Base-by-base conservation (phyloP, 306 rosid species). In the Quercus glauca region DNA sequence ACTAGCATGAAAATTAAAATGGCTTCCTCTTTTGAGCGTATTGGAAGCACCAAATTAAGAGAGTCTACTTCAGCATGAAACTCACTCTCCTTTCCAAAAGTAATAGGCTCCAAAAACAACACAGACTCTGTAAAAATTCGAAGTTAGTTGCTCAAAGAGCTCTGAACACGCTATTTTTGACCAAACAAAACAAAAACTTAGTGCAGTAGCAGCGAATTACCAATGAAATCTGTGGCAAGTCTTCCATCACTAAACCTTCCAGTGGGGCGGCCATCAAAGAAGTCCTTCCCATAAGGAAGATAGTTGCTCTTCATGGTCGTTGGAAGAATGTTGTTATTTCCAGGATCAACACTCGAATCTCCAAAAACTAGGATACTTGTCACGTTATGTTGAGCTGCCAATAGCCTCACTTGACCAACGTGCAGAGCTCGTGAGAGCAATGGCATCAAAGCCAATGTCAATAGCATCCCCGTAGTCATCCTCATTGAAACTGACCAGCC, bases 281-380 rank as follows among this genome's bases (percentile, higher is more conserved):
- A 91, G 78, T 89, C 73, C 20, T 81, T 87, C 6, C 96, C 97
- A 70, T 93, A 93, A 73, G 97, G 97, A 73, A 75, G 88, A 70
- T 91, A 91, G 74, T 93, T 93, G 70, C 94, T 71, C 76, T 93
- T 91, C 83, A 81, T 28, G 6, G 75, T 29, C 12, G 97, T 93
- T 5, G n/a, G 70, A 71, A 93, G 94, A 73, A 68, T 78, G 78
- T 93, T 88, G 86, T 91, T 93, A 67, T 91, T 93, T 2, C 97
- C 96, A 25, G 97, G 85, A 80, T 93, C 96, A 55, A 93, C 97
- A 71, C 94, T 93, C 1, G 94, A 93, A 72, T 93, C 96, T 65
- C 97, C 96, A 55, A 93, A 93, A 35, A 91, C 94, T 25, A 93
- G 67, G 18, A 91, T 53, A 59, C 93, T 84, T 2, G 76, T 63